These are phyloP conservation scores for Suillus luteus DNA, from an alignment of 768 basidiomycete genomes.

Conservation along the genomic window DNA sequence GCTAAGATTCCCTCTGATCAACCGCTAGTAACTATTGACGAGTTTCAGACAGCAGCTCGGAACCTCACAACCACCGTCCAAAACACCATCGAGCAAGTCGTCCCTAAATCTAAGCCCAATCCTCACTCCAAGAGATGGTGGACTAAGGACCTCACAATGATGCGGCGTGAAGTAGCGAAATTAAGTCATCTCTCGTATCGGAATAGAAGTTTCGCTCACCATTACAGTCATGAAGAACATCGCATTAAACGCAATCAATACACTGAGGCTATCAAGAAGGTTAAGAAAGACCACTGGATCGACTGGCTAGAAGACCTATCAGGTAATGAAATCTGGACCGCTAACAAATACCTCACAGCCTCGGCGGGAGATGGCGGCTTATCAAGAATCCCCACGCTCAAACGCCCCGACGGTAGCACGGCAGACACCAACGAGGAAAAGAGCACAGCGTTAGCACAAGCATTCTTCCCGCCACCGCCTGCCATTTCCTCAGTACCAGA, in stretches of 20 bases:
- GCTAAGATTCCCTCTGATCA: neutral
- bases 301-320: slow-evolving; percentile 30
- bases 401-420: neutral
- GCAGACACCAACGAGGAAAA: slow-evolving; percentile 26
- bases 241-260: neutral
- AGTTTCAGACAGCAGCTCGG: neutral
- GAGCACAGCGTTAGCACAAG: slow-evolving; percentile 14
- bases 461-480: slow-evolving; percentile 30
- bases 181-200: neutral
- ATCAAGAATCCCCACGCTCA: slow-evolving; percentile 8
- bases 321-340: slow-evolving; percentile 24
- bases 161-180: neutral
- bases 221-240: neutral
- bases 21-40: neutral
- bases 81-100: neutral
- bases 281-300: slow-evolving; percentile 24
- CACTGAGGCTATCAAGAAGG: slow-evolving; percentile 32
- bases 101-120: neutral
- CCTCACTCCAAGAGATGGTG: neutral
- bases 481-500: neutral
- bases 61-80: neutral
- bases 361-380: neutral
- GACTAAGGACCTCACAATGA: neutral
- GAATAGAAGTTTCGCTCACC: neutral
- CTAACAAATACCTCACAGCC: slow-evolving; percentile 24